phyloP scores from a whole-genome alignment of 202 grass and related monocot species.

The Schoenoplectus triqueter region DNA sequence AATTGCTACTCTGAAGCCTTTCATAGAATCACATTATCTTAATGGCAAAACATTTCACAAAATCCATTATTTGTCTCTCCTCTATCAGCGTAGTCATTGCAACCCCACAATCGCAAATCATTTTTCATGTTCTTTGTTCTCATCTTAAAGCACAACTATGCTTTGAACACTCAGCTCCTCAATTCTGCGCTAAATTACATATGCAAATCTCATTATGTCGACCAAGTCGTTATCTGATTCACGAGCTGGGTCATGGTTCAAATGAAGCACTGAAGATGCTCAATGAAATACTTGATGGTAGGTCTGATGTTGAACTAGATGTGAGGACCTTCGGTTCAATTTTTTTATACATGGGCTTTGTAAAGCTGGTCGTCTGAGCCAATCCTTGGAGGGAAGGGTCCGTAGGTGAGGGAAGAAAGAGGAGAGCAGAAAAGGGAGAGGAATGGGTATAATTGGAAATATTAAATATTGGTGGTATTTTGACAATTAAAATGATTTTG shows the following conservation, averaged over 20 bases:
- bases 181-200: slow-evolving; percentile 5
- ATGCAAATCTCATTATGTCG: not conserved
- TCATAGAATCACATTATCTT: not conserved
- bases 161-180: slow-evolving; percentile 22
- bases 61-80: not conserved
- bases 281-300: slow-evolving; percentile 63
- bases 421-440: no score
- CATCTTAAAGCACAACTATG: slow-evolving; percentile 12
- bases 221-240: slow-evolving; percentile 31
- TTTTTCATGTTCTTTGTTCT: slow-evolving; percentile 27
- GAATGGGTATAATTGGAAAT: no score
- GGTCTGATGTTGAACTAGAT: slow-evolving; percentile 49
- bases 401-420: no score
- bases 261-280: slow-evolving; percentile 60
- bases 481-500: no score
- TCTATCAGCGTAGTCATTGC: slow-evolving; percentile 11
- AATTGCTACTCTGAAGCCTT: not conserved
- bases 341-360: slow-evolving; percentile 81
- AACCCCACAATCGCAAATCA: slow-evolving; percentile 23
- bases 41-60: slow-evolving; percentile 9
- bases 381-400: slow-evolving; percentile 41
- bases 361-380: slow-evolving; percentile 50
- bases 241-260: not conserved
- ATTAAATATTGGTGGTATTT: no score
- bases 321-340: slow-evolving; percentile 54